These are phyloP conservation scores for Coccinonectria pachysandricola DNA, from an alignment of 2,329 filamentous ascomycete genomes.

Conservation along the genomic window DNA sequence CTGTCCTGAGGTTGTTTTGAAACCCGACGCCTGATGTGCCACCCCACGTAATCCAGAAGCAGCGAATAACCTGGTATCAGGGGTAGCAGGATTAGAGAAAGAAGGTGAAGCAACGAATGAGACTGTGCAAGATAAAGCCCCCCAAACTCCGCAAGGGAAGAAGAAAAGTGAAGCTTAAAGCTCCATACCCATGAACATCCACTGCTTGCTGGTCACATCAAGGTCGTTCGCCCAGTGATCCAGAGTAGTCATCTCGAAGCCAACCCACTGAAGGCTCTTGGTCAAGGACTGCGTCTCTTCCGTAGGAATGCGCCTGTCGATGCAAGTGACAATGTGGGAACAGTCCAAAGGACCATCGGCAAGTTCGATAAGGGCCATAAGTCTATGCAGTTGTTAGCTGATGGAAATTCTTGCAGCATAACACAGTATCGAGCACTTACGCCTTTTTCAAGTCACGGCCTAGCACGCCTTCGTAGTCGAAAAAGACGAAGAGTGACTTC, in stretches of 20 bases:
- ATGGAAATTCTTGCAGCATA: too few relatives aligned
- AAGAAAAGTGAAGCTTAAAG: slow-evolving; percentile 49
- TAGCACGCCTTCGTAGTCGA: slow-evolving; percentile 58
- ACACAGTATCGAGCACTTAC: too few relatives aligned
- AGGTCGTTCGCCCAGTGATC: slow-evolving; percentile 59
- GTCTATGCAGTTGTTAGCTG: slow-evolving; percentile 34
- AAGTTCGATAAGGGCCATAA: slow-evolving; percentile 85
- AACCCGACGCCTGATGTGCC: slow-evolving; percentile 12
- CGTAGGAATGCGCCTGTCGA: slow-evolving; percentile 59
- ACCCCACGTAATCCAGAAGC: too few relatives aligned
- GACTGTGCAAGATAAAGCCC: slow-evolving; percentile 12
- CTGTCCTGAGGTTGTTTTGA: slow-evolving; percentile 9
- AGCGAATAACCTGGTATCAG: too few relatives aligned
- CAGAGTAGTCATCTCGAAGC: slow-evolving; percentile 74
- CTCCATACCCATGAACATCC: slow-evolving; percentile 87
- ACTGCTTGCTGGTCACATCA: slow-evolving; percentile 62
- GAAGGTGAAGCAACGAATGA: slow-evolving; percentile 7
- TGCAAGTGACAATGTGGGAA: slow-evolving; percentile 66
- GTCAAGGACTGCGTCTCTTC: slow-evolving; percentile 57
- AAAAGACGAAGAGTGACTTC: slow-evolving; percentile 79
- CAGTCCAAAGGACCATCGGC: slow-evolving; percentile 69
- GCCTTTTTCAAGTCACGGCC: slow-evolving; percentile 76
- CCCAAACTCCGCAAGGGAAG: slow-evolving; percentile 12
- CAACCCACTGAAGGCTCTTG: slow-evolving; percentile 86
- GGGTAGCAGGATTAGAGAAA: slow-evolving; percentile 3